Conservation (phyloP, 768 basidiomycete species). For the Mycena maculata region DNA sequence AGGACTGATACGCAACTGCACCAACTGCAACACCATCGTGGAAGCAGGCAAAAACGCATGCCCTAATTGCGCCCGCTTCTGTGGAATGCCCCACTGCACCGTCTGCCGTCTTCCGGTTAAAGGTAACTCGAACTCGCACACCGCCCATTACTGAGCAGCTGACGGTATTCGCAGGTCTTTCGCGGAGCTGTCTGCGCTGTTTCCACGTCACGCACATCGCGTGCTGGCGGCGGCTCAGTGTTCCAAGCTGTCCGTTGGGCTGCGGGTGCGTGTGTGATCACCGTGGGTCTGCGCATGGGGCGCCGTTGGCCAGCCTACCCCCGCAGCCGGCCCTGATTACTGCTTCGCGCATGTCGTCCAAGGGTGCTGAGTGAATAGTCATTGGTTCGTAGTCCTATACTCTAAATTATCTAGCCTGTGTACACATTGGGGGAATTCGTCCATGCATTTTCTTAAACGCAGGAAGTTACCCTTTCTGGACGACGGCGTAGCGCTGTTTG, state of each 20-base stretch:
- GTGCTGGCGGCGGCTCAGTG: conserved; percentile 66
- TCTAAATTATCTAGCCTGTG: too few species aligned
- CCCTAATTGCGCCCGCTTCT: conserved; percentile 54
- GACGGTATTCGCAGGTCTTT: conserved; percentile 59
- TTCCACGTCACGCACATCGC: conserved; percentile 74
- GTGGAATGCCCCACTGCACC: conserved; percentile 66
- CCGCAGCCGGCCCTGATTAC: background rate
- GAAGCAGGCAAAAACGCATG: conserved; percentile 49
- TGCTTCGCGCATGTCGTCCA: background rate
- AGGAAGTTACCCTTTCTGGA: too few species aligned
- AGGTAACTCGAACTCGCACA: conserved; percentile 52
- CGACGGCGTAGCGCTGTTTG: too few species aligned
- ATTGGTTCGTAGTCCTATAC: too few species aligned
- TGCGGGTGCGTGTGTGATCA: conserved; percentile 72
- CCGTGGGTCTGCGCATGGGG: conserved; percentile 6
- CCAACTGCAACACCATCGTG: conserved; percentile 48
- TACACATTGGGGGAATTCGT: too few species aligned
- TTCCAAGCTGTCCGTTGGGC: conserved; percentile 70
- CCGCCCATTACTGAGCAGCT: background rate
- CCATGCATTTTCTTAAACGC: too few species aligned
- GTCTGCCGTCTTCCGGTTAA: conserved; percentile 83
- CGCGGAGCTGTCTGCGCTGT: conserved; percentile 70
- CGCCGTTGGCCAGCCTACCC: conserved; percentile 9
- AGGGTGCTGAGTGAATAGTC: conserved; percentile 12
- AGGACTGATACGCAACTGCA: conserved; percentile 65